Evolutionary conservation across 495 filamentous ascomycete genomes (phyloP), one percentile per base, ranked within the genome.

Genomic region (Penicillium nucicola): DNA sequence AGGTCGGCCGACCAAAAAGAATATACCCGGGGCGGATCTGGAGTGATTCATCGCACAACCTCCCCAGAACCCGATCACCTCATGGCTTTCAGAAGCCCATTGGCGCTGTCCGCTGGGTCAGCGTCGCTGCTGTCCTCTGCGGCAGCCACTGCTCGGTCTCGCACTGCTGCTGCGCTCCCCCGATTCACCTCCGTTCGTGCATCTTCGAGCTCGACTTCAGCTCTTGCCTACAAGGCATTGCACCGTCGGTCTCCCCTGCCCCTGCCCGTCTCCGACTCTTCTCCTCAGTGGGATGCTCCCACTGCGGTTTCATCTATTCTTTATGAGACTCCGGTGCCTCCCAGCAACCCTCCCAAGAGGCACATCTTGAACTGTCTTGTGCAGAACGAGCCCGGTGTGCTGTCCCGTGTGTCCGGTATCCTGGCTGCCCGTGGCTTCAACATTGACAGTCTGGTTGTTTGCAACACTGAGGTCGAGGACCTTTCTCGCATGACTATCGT

Each of bases 401-500:
- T 98, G 15, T 96, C 91, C 39, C 90, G 93, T 49, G 89, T 98
- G 10, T 97, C 93, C 9, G 93, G 93, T 45, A 97, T 98, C 64
- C 81, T 98, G 25, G 93, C 93, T 13, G 93, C 93, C 22, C 82
- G 93, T 34, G 93, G 93, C 49, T 98, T 98, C 85, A 98, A 98
- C 76, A 98, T 98, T 65, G 93, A 98, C 81, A 92, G 88, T 47
- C 77, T 98, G 48, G 93, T 98, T 41, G 93, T 98, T 33, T 97
- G 93, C 76, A 91, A 88, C 67, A 98, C 93, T 36, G 93, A 97
- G 71, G 92, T 98, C n/a, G 90, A 90, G 57, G 92, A 98, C 60
- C 64, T 98, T 23, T 95, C 90, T 17, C 91, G 93, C 58, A 98
- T 98, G 93, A 97, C 93, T 33, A 98, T 98, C 56, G 93, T 98